These are phyloP conservation scores for Symbiotaphrina buchneri DNA, from an alignment of 495 filamentous ascomycete species.

Conservation along the genomic window DNA sequence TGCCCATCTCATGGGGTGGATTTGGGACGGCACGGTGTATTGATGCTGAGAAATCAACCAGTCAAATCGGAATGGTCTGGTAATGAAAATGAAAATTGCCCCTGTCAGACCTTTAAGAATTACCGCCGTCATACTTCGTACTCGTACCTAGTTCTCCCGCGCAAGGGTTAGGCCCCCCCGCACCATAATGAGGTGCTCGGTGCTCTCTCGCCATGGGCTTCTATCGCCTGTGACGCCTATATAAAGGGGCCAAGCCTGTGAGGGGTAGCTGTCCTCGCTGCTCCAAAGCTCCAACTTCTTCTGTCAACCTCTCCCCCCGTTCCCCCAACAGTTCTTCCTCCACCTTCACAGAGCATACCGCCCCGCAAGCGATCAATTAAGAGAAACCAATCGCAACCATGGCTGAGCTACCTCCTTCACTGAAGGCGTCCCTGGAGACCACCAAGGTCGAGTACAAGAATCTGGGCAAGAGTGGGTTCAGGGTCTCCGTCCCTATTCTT, in stretches of 20 bases:
- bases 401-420: too few species aligned
- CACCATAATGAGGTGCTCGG: background rate
- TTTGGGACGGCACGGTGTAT: too few species aligned
- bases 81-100: too few species aligned
- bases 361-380: background rate
- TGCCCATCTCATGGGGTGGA: too few species aligned
- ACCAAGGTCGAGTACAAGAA: constrained; percentile 17
- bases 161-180: background rate
- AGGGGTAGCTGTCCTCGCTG: too few species aligned
- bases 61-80: too few species aligned
- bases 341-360: background rate
- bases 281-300: too few species aligned
- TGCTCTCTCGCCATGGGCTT: background rate
- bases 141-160: background rate
- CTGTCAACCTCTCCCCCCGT: background rate
- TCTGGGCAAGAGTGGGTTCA: constrained; percentile 19
- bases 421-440: constrained; percentile 9
- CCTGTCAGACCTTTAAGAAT: too few species aligned
- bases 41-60: too few species aligned
- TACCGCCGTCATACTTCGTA: background rate
- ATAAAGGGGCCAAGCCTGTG: too few species aligned
- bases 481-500: constrained; percentile 22
- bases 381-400: background rate
- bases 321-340: background rate
- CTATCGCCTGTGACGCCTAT: background rate